Percentiles rank a stretch among this genome's conserved stretches.
Evolutionary conservation across 2,329 filamentous ascomycete species (phyloP).

Genomic region (Botryotinia narcissicola): DNA sequence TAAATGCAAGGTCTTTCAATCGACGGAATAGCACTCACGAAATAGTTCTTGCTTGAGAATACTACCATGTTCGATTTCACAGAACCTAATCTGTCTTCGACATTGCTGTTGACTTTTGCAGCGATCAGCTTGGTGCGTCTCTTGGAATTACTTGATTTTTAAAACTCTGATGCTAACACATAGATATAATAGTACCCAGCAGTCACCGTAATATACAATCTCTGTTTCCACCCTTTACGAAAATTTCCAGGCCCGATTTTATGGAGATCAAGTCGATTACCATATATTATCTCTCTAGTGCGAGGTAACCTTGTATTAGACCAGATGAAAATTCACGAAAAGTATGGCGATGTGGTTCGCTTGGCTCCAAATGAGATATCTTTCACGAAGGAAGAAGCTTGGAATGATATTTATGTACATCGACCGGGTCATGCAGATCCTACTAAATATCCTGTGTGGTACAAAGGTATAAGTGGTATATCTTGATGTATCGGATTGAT

Average conservation of each 20-base stretch:
- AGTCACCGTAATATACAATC: constrained; percentile 53
- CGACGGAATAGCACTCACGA: accelerated
- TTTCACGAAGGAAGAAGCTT: background rate
- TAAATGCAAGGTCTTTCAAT: background rate
- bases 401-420: background rate
- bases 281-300: background rate
- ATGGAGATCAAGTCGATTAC: background rate
- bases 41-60: background rate
- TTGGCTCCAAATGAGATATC: constrained; percentile 2
- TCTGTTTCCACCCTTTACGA: constrained; percentile 44
- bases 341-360: background rate
- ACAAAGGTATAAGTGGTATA: background rate
- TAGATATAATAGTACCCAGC: background rate
- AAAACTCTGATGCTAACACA: background rate
- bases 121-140: background rate
- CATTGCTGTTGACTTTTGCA: background rate
- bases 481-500: background rate
- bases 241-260: constrained; percentile 33
- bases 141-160: accelerated
- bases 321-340: background rate
- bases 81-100: background rate
- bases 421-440: background rate
- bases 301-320: background rate
- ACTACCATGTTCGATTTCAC: background rate
- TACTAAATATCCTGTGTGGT: background rate